Evolutionary conservation across 371 early-diverging fungal genomes (phyloP), one percentile per base, ranked within the genome.

Genomic region (Mycotypha africana): DNA sequence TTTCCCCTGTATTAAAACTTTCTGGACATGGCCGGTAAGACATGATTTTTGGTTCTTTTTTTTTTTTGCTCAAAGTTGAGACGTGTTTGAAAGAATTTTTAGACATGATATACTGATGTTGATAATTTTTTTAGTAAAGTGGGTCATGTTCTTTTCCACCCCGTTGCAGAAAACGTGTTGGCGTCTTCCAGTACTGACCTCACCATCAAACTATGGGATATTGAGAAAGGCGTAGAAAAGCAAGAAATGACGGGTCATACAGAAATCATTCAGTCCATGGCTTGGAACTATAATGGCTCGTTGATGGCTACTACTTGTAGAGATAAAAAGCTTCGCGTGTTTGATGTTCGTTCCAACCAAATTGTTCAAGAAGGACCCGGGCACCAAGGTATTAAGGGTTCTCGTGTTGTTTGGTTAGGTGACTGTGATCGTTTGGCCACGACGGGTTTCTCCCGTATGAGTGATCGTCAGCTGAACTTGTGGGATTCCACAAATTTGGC

Each of bases 301-400:
- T 62, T 91, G 44, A 49, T 98, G 46, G 92, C 86, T 7, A 93
- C 96, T 5, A 89, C 95, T 10, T 93, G 94, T 65, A 88, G 97
- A 59, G 98, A 98, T 74, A 98, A 98, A 66, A 87, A 86, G 56
- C 53, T 98, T 33, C 85, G 98, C 38, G 67, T 97, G 11, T 90
- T 95, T 71, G 98, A 98, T 78, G 82, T 89, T 28, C 81, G 98
- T 25, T 55, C 91, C 38, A 88, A 86, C 62, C 75, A 85, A 53
- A 69, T 92, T n/a, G 89, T 92, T 5, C 77, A 76, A 60, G 85
- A 93, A 65, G 85, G 83, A 2, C 63, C 61, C 19, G 86, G 91
- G n/a, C 97, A 98, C 69, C 86, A 86, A 58, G 98, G 98, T 38
- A 74, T 96, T 67, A 98, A 98, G 78, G 98, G 96, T 16, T 85